These are phyloP conservation scores for Pythium vanterpoolii DNA, from an alignment of 352 stramenopile species.

Conservation along the genomic window DNA sequence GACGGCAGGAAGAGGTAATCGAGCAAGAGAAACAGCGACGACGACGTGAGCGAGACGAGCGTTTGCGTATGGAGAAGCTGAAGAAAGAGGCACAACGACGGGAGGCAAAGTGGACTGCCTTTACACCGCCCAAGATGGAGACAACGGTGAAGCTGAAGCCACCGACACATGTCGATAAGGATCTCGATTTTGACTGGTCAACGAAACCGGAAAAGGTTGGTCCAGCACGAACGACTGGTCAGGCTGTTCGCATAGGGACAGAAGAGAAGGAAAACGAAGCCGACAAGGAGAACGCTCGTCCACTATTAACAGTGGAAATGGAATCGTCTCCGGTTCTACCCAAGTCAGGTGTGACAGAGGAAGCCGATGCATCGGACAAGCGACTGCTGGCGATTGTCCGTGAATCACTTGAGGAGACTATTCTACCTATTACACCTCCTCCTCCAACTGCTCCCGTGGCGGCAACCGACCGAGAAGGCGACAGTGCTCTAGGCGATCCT, in stretches of 20 bases:
- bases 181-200: conserved; percentile 15
- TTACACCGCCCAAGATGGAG: background rate
- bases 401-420: conserved; percentile 5
- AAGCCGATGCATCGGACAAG: background rate
- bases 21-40: conserved; percentile 4
- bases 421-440: background rate
- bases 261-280: background rate
- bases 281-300: conserved; percentile 3
- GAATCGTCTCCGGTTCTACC: background rate
- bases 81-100: conserved; percentile 1
- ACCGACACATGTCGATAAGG: background rate
- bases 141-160: conserved; percentile 2
- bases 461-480: no score
- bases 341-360: background rate
- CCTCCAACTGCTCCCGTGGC: background rate
- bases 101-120: background rate
- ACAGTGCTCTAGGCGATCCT: no score
- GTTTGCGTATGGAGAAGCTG: background rate
- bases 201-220: background rate
- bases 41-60: conserved; percentile 10
- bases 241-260: background rate
- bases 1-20: conserved; percentile 2
- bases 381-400: background rate
- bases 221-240: no score
- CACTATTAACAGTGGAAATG: background rate